A percentile compares a stretch with the other conserved stretches of the same genome.
Evolutionary conservation across 106 monocot genomes (phyloP).

Genomic region (Platanthera guangdongensis): DNA sequence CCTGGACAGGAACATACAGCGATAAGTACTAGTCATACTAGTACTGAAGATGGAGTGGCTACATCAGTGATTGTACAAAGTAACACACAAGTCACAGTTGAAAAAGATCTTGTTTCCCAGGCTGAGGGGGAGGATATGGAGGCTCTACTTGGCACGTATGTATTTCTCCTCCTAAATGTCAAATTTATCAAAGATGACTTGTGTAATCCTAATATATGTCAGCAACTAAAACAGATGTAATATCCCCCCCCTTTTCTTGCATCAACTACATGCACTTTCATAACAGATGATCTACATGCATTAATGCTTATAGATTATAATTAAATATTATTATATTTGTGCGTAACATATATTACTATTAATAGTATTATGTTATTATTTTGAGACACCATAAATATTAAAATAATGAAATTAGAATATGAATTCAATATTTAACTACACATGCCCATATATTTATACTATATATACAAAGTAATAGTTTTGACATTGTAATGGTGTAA

Average conservation of each 20-base stretch:
- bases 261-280: no score
- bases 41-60: slow-evolving; percentile 37
- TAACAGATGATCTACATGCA: no score
- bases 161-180: neutral
- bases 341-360: no score
- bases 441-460: no score
- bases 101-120: slow-evolving; percentile 87
- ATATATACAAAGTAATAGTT: no score
- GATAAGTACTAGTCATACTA: slow-evolving; percentile 34
- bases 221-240: neutral
- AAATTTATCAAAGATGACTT: neutral
- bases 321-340: no score
- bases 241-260: neutral
- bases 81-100: slow-evolving; percentile 74
- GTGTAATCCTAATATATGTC: neutral
- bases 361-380: no score
- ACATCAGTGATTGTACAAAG: slow-evolving; percentile 40
- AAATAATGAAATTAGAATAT: no score
- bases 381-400: no score
- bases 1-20: slow-evolving; percentile 69
- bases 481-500: no score
- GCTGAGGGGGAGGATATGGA: slow-evolving; percentile 98
- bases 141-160: slow-evolving; percentile 85
- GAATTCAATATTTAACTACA: no score
- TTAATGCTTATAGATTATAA: no score